Conservation (phyloP, 169 alveolate genomes). For the Cryptosporidium meleagridis region DNA sequence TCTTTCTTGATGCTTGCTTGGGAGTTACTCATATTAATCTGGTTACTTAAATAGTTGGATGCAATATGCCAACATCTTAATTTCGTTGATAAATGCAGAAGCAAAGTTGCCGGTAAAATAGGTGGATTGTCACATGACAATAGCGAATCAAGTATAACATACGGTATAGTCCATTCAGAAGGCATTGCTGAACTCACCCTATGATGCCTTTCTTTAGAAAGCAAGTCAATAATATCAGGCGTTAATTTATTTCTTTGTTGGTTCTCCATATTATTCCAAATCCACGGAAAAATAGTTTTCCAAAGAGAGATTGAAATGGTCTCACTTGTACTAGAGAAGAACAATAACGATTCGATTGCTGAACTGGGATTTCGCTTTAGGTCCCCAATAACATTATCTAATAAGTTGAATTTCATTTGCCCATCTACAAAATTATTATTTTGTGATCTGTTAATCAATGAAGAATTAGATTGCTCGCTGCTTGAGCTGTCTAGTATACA, state of each 20-base stretch:
- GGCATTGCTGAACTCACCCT: conserved; percentile 72
- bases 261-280: conserved; percentile 19
- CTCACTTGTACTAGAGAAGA: conserved; percentile 55
- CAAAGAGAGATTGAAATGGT: conserved; percentile 28
- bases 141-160: conserved; percentile 21
- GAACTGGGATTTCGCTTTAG: neutral
- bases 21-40: neutral
- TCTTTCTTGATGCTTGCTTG: neutral
- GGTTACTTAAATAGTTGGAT: conserved; percentile 24
- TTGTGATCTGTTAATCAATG: neutral
- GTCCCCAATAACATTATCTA: neutral
- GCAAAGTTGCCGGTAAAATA: conserved; percentile 32
- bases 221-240: conserved; percentile 32
- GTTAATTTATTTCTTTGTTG: conserved; percentile 9
- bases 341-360: conserved; percentile 31
- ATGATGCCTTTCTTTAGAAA: conserved; percentile 72
- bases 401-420: neutral
- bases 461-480: neutral
- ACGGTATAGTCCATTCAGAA: conserved; percentile 57
- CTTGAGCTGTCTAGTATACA: neutral
- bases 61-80: conserved; percentile 74
- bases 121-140: conserved; percentile 50
- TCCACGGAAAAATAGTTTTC: conserved; percentile 66
- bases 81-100: conserved; percentile 49
- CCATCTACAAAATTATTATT: neutral